Percentiles rank a stretch among this genome's conserved stretches.
Evolutionary conservation across 148 eudicot species (phyloP).

Genomic region (Cornus controversa): DNA sequence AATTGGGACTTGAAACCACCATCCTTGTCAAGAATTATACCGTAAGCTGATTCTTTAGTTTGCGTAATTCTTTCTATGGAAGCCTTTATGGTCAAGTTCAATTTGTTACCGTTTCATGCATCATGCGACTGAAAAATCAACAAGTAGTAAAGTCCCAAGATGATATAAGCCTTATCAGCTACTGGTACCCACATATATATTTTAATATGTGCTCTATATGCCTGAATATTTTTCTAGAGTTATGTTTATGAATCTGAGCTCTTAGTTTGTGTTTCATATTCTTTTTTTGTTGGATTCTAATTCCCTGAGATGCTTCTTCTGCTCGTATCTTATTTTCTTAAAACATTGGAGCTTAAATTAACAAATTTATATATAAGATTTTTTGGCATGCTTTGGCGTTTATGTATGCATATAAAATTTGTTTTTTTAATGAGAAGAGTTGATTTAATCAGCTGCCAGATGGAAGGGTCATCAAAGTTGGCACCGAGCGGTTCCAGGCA

Average conservation of each 20-base stretch:
- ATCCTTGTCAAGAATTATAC: slow-evolving; percentile 93
- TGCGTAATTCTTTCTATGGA: neutral
- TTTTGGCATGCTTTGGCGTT: neutral
- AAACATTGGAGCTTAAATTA: too few species aligned
- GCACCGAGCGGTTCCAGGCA: slow-evolving; percentile 96
- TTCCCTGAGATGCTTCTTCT: too few species aligned
- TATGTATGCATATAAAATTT: neutral
- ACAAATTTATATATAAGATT: neutral
- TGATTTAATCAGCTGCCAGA: slow-evolving; percentile 72
- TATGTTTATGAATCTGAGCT: neutral
- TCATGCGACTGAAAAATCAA: neutral
- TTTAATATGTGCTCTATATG: too few species aligned
- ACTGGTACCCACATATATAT: too few species aligned
- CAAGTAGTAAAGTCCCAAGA: neutral
- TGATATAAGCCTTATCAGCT: too few species aligned
- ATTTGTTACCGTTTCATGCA: neutral
- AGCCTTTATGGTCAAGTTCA: neutral
- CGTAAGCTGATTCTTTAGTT: slow-evolving; percentile 46
- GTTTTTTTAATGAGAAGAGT: slow-evolving; percentile 3
- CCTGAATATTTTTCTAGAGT: too few species aligned
- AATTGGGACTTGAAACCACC: slow-evolving; percentile 98
- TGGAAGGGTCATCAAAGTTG: slow-evolving; percentile 96
- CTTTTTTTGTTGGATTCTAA: neutral
- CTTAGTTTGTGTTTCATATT: neutral
- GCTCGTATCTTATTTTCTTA: too few species aligned